Evolutionary conservation across 768 basidiomycete species (phyloP).

Genomic region (Mycena crocata): DNA sequence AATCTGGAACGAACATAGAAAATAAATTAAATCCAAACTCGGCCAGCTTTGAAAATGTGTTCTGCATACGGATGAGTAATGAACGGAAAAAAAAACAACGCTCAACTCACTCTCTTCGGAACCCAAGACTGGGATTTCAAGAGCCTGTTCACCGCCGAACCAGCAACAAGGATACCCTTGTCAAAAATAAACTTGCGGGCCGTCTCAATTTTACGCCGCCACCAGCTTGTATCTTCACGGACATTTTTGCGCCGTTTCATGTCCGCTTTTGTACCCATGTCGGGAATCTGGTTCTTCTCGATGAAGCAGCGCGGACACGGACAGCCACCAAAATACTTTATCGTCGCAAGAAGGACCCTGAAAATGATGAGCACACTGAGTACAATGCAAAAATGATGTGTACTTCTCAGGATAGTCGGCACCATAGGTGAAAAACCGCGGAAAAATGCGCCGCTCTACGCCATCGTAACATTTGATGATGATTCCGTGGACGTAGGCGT

Average conservation of each 20-base stretch:
- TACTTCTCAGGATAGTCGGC: conserved; percentile 42
- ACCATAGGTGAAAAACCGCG: conserved; percentile 42
- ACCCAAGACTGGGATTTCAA: conserved; percentile 18
- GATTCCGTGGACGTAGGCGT: conserved; percentile 40
- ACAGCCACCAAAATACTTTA: conserved; percentile 36
- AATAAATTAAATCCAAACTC: conserved; percentile 40
- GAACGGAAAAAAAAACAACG: neutral
- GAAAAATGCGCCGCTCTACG: conserved; percentile 36
- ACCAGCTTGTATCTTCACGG: conserved; percentile 4
- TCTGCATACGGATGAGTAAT: conserved; percentile 37
- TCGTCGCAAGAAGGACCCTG: conserved; percentile 33
- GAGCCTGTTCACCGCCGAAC: neutral
- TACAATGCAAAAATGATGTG: too few relatives aligned
- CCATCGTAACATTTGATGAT: conserved; percentile 42
- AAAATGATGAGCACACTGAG: neutral
- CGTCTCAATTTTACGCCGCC: neutral
- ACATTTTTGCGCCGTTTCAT: neutral
- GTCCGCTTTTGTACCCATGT: conserved; percentile 35
- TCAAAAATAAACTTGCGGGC: conserved; percentile 13
- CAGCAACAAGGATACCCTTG: neutral
- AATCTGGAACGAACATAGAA: conserved; percentile 46
- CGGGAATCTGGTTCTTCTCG: conserved; percentile 24
- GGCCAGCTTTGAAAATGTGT: conserved; percentile 42
- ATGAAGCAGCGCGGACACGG: conserved; percentile 40
- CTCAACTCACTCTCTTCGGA: neutral